These are phyloP conservation scores for Penicillium olsonii DNA, from an alignment of 2,329 filamentous ascomycete genomes.

Conservation along the genomic window DNA sequence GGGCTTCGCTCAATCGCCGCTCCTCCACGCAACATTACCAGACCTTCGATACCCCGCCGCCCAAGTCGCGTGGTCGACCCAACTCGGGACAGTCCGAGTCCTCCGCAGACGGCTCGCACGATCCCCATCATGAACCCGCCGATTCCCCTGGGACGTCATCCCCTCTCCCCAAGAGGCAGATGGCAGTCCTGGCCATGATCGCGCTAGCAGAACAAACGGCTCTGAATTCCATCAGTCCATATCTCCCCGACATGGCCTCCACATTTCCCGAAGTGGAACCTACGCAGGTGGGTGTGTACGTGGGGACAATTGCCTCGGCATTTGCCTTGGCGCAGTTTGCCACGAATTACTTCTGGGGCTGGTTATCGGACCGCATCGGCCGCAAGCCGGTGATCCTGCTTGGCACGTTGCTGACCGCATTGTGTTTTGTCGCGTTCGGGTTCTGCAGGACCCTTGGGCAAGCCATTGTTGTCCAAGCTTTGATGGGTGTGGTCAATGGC, in stretches of 20 bases:
- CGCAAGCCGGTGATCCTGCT: constrained; percentile 79
- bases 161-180: constrained; percentile 79
- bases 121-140: constrained; percentile 27
- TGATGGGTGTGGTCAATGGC: constrained; percentile 93
- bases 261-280: constrained; percentile 78
- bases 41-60: constrained; percentile 50
- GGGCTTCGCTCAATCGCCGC: constrained; percentile 37
- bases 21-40: constrained; percentile 51
- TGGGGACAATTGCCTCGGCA: constrained; percentile 83
- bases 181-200: constrained; percentile 81
- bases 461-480: constrained; percentile 77
- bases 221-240: constrained; percentile 93
- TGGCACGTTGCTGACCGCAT: constrained; percentile 79
- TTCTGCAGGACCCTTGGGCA: constrained; percentile 83
- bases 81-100: constrained; percentile 45
- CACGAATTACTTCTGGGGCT: constrained; percentile 91
- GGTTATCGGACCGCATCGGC: constrained; percentile 75
- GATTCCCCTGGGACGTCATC: constrained; percentile 48
- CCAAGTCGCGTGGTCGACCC: constrained; percentile 49
- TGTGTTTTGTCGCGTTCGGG: constrained; percentile 82
- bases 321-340: constrained; percentile 91
- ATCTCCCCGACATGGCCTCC: constrained; percentile 88
- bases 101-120: constrained; percentile 35
- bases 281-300: constrained; percentile 76
- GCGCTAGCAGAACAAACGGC: constrained; percentile 94